phyloP scores from a whole-genome alignment of 495 filamentous ascomycete genomes.

The Trichoderma asperelloides region DNA sequence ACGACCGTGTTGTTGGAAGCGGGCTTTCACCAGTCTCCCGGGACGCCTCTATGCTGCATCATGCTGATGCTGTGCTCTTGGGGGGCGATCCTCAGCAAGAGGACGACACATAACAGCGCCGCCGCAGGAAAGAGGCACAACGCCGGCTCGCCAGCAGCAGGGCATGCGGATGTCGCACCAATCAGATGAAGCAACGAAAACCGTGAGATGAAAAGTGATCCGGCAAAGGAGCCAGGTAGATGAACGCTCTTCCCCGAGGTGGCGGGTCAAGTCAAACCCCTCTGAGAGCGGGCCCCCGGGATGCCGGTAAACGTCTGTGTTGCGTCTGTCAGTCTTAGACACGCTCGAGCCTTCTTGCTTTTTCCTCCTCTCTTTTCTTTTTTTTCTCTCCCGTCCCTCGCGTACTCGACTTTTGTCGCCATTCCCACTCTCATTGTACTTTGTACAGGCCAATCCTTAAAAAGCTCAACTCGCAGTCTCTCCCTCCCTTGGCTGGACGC shows the following conservation, averaged over 20 bases:
- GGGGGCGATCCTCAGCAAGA: not conserved
- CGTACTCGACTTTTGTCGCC: not conserved
- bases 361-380: not conserved
- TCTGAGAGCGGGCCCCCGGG: not conserved
- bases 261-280: not conserved
- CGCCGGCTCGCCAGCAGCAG: not conserved
- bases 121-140: not conserved
- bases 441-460: not conserved
- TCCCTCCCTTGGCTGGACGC: not conserved
- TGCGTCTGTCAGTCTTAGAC: conserved; percentile 2
- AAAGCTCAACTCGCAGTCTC: not conserved
- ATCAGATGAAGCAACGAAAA: not conserved
- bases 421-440: not conserved
- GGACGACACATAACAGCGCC: not conserved
- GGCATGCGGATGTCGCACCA: not conserved
- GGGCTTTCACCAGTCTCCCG: not conserved
- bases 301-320: not conserved
- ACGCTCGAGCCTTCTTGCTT: not conserved
- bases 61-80: too few relatives aligned
- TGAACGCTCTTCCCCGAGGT: not conserved
- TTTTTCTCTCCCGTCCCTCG: not conserved
- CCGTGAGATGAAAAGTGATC: not conserved
- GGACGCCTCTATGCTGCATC: not conserved
- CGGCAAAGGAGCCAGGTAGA: not conserved
- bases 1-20: not conserved